Evolutionary conservation across 352 stramenopile species (phyloP).

Genomic region (Phytophthora fragariaefolia): DNA sequence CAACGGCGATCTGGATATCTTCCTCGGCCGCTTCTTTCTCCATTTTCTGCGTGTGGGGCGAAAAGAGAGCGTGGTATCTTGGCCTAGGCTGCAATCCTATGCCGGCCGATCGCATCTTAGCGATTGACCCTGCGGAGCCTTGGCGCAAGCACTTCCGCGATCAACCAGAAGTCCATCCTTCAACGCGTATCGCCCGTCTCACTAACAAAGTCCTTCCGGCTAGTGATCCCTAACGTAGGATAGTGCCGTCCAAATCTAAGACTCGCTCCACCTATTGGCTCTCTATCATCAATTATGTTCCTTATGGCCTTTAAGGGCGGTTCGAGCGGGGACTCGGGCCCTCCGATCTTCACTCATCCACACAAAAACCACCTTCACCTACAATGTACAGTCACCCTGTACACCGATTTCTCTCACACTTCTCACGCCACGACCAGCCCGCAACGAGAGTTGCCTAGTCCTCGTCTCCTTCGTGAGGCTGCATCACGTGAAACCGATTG

Average conservation of each 20-base stretch:
- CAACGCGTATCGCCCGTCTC: background rate
- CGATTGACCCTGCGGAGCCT: background rate
- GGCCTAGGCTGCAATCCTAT: background rate
- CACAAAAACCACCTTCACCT: background rate
- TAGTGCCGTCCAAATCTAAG: too few species aligned
- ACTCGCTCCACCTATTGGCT: background rate
- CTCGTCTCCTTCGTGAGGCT: too few species aligned
- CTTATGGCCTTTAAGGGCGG: background rate
- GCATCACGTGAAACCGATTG: too few species aligned
- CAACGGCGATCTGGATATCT: slow-evolving; percentile 2
- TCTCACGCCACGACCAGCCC: too few species aligned
- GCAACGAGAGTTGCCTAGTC: too few species aligned
- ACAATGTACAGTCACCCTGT: background rate
- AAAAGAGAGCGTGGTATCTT: background rate
- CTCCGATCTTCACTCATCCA: background rate
- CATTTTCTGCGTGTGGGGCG: background rate
- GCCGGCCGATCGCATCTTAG: background rate
- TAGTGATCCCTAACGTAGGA: too few species aligned
- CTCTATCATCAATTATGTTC: background rate
- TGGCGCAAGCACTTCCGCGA: slow-evolving; percentile 11
- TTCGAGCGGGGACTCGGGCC: background rate
- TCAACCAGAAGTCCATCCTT: background rate
- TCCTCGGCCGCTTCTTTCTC: background rate
- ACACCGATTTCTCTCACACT: too few species aligned
- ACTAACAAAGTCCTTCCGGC: background rate